These are phyloP conservation scores for Blepharisma stoltei DNA, from an alignment of 73 alveolate genomes.

Conservation along the genomic window DNA sequence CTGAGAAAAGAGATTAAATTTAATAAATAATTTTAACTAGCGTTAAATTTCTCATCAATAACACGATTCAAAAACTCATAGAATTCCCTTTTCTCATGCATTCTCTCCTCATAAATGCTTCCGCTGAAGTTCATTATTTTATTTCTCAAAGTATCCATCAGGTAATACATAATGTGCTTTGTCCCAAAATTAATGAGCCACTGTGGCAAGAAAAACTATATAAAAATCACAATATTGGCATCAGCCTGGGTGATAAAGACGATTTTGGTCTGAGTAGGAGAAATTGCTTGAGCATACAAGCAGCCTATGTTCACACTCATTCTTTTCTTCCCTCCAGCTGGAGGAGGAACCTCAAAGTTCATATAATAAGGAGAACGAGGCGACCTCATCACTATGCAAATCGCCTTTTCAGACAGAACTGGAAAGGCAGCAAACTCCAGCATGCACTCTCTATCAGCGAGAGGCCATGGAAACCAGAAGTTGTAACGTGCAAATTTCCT, in stretches of 20 bases:
- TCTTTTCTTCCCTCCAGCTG: background rate
- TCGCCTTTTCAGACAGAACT: background rate
- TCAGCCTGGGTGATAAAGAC: background rate
- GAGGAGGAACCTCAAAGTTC: background rate
- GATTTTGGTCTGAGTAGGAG: background rate
- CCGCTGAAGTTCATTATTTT: background rate
- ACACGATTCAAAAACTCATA: background rate
- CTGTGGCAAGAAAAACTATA: background rate
- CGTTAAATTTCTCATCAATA: background rate
- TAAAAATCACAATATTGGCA: background rate
- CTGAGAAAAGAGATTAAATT: too few relatives aligned
- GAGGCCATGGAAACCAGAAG: conserved; percentile 19
- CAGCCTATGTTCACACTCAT: background rate
- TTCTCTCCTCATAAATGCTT: background rate
- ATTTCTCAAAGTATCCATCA: background rate
- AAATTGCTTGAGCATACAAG: background rate
- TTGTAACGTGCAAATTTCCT: background rate
- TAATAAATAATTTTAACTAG: too few relatives aligned
- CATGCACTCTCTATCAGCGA: background rate
- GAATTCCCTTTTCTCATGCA: background rate
- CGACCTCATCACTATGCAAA: background rate
- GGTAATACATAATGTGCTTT: background rate
- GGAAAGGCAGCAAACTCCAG: background rate
- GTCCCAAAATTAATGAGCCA: background rate
- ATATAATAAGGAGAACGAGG: background rate